phyloP scores from a whole-genome alignment of 441 rosid species.

The Bruguiera hainesii region DNA sequence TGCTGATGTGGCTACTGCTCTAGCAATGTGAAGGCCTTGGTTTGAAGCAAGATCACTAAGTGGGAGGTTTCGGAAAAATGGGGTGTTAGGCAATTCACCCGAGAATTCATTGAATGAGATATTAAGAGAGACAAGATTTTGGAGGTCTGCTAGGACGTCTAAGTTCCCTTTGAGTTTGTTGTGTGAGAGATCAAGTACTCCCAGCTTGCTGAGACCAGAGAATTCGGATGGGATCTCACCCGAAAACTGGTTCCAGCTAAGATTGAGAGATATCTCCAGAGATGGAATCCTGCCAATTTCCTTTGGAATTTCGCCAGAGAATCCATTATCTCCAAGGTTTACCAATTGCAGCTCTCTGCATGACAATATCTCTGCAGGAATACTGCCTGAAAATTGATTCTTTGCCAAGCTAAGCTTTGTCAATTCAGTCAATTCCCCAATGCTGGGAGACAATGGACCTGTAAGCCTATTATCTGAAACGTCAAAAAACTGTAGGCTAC shows the following conservation, averaged over 20 bases:
- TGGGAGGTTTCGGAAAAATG: constrained; percentile 72
- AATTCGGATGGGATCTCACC: constrained; percentile 68
- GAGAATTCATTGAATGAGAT: constrained; percentile 83
- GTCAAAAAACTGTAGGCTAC: constrained; percentile 61
- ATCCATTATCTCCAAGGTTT: constrained; percentile 62
- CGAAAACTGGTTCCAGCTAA: constrained; percentile 68
- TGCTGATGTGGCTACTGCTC: constrained; percentile 39
- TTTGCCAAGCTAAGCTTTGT: constrained; percentile 69
- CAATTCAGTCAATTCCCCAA: constrained; percentile 62
- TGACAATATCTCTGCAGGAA: constrained; percentile 69
- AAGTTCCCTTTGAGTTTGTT: constrained; percentile 63
- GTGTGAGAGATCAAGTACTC: constrained; percentile 76
- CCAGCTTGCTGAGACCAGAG: constrained; percentile 71
- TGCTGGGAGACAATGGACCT: constrained; percentile 47
- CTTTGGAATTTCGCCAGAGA: constrained; percentile 71
- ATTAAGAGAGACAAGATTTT: constrained; percentile 83
- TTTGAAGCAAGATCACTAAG: constrained; percentile 66
- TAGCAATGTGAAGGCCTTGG: constrained; percentile 54
- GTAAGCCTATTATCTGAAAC: constrained; percentile 64
- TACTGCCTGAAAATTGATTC: constrained; percentile 62
- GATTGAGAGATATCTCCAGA: constrained; percentile 80
- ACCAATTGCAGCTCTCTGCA: constrained; percentile 75
- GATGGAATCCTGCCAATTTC: constrained; percentile 68
- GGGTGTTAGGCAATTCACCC: constrained; percentile 75
- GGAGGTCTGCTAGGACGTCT: constrained; percentile 52